Evolutionary conservation across 2,329 filamentous ascomycete genomes (phyloP), one percentile per base, ranked within the genome.

Genomic region (Penicillium sp.): DNA sequence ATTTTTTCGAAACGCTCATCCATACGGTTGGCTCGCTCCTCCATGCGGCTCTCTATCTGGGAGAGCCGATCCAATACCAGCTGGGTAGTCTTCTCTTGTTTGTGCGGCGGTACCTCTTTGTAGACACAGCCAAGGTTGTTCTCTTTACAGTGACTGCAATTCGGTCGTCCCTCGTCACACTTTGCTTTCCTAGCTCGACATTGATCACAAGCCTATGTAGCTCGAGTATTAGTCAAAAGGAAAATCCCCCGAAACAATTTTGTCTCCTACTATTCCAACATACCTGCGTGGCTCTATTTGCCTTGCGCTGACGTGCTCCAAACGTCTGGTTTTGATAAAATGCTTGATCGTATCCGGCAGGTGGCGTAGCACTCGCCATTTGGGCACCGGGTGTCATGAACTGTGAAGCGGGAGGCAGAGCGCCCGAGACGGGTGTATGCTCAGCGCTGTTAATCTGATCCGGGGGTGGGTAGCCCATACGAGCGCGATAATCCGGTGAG

Each of bases 121-220:
- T 97, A 97, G 73, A 90, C 87, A 78, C 91, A 99, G 52, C 87
- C 82, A 33, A 91, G 82, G 63, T 84, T 87, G 71, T 95, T 95
- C 65, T 97, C 92, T 67, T 88, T 89, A 73, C 94, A 99, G 67
- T 87, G 86, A 39, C 88, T 91, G 70, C 91, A 93, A 67, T 89
- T 88, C 2, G 89, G 92, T 63, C 89, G 87, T 11, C 87, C 87
- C 78, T 96, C 92, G 67, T 96, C 91, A 72, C 92, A 96, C 75
- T 96, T 96, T 15, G 91, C 91, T 75, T 96, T 96, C 39, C 93
- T 83, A 59, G 89, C 84, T 57, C 92, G 87, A 75, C 92, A 96
- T 73, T 88, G 90, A 69, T 96, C 92, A 75, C 94, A 99, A 38
- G 94, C 94, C 87, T 96, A 39, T 19, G 56, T 19, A 29, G 52